Percentiles rank a stretch among this genome's conserved stretches.
phyloP scores from a whole-genome alignment of 2,329 filamentous ascomycete species.

The Teratosphaeria nubilosa region DNA sequence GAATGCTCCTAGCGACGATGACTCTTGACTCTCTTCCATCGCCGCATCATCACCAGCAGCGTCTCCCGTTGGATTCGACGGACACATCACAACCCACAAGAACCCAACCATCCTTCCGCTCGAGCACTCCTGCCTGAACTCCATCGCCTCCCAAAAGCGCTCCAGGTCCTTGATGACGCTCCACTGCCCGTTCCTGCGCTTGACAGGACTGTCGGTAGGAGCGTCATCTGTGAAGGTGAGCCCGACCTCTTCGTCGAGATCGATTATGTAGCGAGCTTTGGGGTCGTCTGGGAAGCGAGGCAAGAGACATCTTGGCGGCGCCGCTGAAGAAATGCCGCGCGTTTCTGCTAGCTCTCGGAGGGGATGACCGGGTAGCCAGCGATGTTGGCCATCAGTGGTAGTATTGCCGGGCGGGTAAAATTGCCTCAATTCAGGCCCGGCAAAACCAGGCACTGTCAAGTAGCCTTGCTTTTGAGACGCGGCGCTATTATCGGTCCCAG shows the following conservation, averaged over 20 bases:
- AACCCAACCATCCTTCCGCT: conserved; percentile 88
- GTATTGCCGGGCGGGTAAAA: conserved; percentile 55
- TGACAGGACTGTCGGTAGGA: conserved; percentile 27
- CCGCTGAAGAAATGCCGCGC: conserved; percentile 23
- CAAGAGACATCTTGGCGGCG: conserved; percentile 69
- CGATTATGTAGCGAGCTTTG: conserved; percentile 78
- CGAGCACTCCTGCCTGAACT: conserved; percentile 89
- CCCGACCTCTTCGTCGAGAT: conserved; percentile 67
- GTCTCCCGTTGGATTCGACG: conserved; percentile 23
- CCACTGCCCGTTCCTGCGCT: conserved; percentile 58
- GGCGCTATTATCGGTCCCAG: not conserved
- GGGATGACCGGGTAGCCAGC: conserved; percentile 55
- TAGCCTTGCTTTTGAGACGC: conserved; percentile 45
- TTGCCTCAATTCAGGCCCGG: conserved; percentile 66
- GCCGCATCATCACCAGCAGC: not conserved
- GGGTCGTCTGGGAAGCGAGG: conserved; percentile 92
- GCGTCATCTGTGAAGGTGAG: conserved; percentile 14
- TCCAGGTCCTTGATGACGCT: conserved; percentile 71
- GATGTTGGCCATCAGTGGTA: not conserved
- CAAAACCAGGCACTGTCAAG: conserved; percentile 77
- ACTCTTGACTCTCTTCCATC: conserved; percentile 12
- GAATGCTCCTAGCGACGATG: not conserved
- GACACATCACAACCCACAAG: conserved; percentile 77
- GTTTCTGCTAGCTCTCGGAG: conserved; percentile 62
- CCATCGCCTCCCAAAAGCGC: conserved; percentile 99